Evolutionary conservation across 108 stramenopile species (phyloP).

Genomic region (Stephanodiscus minutulus): DNA sequence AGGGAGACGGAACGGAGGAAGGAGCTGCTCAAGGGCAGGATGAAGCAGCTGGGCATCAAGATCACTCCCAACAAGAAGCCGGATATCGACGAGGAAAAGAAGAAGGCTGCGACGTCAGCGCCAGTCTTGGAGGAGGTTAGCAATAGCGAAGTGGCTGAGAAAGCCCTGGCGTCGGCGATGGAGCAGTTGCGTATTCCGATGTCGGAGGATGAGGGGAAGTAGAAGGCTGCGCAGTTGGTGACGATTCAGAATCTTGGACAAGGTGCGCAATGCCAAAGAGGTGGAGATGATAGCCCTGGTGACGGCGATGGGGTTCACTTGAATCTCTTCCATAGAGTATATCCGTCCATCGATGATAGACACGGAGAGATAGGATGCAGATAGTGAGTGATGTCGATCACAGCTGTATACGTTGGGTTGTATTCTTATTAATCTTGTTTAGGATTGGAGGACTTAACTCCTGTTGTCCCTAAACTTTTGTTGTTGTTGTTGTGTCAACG

Average conservation of each 20-base stretch:
- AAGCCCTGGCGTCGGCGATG: slow-evolving; percentile 41
- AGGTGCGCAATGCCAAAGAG: background rate
- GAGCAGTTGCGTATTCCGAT: slow-evolving; percentile 7
- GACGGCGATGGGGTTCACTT: too few relatives aligned
- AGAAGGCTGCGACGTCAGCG: slow-evolving; percentile 4
- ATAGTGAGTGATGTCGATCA: too few relatives aligned
- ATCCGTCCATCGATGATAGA: too few relatives aligned
- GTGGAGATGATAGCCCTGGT: too few relatives aligned
- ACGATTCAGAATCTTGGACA: too few relatives aligned
- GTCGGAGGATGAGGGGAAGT: background rate
- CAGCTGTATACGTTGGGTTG: too few relatives aligned
- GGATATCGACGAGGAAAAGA: slow-evolving; percentile 2
- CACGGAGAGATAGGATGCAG: too few relatives aligned
- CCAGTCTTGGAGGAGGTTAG: slow-evolving; percentile 19
- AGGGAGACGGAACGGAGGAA: slow-evolving; percentile 39
- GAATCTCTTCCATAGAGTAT: too few relatives aligned
- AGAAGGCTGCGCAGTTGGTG: background rate
- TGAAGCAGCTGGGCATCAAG: slow-evolving; percentile 27
- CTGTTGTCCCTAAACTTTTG: too few relatives aligned
- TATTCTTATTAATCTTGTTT: too few relatives aligned
- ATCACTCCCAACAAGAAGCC: slow-evolving; percentile 32
- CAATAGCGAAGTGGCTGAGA: slow-evolving; percentile 33
- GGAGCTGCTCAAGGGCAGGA: slow-evolving; percentile 16
- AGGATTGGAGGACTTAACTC: too few relatives aligned
- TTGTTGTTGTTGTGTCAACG: too few relatives aligned